Base-by-base conservation (phyloP, 2,329 filamentous ascomycete genomes). In the Paraphaeosphaeria minitans region DNA sequence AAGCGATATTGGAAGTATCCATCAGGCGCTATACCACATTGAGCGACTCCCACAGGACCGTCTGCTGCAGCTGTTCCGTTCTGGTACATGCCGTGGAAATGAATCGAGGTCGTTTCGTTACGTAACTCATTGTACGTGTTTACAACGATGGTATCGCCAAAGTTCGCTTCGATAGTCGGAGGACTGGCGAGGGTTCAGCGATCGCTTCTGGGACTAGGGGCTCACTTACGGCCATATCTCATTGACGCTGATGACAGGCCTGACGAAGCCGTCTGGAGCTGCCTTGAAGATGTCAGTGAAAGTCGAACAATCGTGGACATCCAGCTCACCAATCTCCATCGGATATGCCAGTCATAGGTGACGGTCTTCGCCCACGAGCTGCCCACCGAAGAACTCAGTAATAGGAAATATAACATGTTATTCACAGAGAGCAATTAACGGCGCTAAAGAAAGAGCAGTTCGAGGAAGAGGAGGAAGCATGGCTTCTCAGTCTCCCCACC, bases 71-170 rank as follows among this genome's bases (percentile, higher is more conserved):
- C 89, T 0, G 89, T 90, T 14, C 88, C 89, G 64, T 90, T 90
- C 68, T 92, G 89, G 68, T 85, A 91, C 63, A 93, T 82, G 22
- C 90, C 90, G 65, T 93, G 90, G 75, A 90, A 93, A 72, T 93
- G 90, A 2, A 93, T 80, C 21, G 83, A 84, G 16, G 87, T 89
- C 12, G 82, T 83, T 62, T 83, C 73, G 62, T 91, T 89, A 13
- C 80, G 77, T 1, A 89, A 85, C 29, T 83, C 80, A 64, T 93
- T 93, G 62, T 85, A 77, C 54, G 91, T 80, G 37, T 89, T 85
- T 31, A 92, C 85, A 5, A 90, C 73, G 7, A 94, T 74, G 0
- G 83, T 85, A 66, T 94, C 91, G 19, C 88, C 89, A 62, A 90
- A 86, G 64, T 90, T 90, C 63, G 87, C 85, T 63, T 90, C 85